A percentile compares a stretch with the other conserved stretches of the same genome.
Evolutionary conservation across 192 early-diverging fungal genomes (phyloP).

Genomic region (Mortierella alpina): DNA sequence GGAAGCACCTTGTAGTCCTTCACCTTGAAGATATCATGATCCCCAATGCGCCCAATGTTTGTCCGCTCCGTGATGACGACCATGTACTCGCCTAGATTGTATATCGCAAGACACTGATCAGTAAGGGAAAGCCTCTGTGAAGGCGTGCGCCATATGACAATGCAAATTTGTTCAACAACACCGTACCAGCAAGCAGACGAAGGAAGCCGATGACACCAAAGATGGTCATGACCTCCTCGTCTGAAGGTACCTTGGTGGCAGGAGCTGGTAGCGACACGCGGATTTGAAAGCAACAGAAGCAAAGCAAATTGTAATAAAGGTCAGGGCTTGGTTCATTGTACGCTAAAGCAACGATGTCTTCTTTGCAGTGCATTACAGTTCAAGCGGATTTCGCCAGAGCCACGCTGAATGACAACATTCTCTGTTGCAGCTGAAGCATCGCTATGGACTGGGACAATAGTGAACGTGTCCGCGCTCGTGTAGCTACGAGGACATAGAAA

Average conservation of each 20-base stretch:
- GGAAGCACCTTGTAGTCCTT: slow-evolving; percentile 67
- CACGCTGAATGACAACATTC: slow-evolving; percentile 70
- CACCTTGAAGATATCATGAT: slow-evolving; percentile 75
- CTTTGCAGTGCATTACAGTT: slow-evolving; percentile 54
- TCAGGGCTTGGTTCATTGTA: not conserved
- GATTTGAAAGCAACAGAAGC: too few relatives aligned
- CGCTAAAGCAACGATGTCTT: not conserved
- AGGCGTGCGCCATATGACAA: not conserved
- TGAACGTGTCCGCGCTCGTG: slow-evolving; percentile 66
- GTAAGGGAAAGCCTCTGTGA: not conserved
- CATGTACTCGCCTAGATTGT: slow-evolving; percentile 76
- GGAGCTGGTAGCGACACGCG: slow-evolving; percentile 41
- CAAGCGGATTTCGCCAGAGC: slow-evolving; percentile 56
- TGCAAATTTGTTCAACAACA: not conserved
- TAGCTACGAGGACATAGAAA: slow-evolving; percentile 47
- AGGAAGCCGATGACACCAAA: slow-evolving; percentile 82
- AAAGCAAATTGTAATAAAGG: not conserved
- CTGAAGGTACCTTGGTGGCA: slow-evolving; percentile 52
- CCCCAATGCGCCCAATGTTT: slow-evolving; percentile 68
- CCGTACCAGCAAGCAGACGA: slow-evolving; percentile 72
- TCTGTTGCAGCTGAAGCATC: slow-evolving; percentile 62
- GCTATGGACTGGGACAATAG: slow-evolving; percentile 64
- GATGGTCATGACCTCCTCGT: slow-evolving; percentile 66
- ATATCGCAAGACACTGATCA: not conserved
- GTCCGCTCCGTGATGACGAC: slow-evolving; percentile 77